phyloP scores from a whole-genome alignment of 2,329 filamentous ascomycete species.

The Claviceps maximensis region DNA sequence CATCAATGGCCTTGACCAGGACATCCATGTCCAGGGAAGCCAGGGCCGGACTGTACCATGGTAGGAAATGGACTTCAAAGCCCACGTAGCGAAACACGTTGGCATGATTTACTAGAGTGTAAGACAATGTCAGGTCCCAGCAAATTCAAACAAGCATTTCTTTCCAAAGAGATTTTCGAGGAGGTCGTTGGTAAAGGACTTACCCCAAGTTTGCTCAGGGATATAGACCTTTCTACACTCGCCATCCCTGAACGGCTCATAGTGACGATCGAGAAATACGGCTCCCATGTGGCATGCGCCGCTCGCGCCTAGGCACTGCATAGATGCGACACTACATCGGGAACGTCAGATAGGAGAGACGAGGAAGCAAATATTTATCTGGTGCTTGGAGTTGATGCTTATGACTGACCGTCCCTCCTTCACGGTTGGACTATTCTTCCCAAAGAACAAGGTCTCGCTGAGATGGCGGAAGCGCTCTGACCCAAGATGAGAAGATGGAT shows the following conservation, averaged over 20 bases:
- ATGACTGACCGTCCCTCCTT: neutral
- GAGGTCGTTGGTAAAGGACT: neutral
- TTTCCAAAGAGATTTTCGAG: too few relatives aligned
- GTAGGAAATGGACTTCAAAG: neutral
- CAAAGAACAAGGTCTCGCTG: neutral
- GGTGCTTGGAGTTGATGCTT: neutral
- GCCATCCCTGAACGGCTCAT: neutral
- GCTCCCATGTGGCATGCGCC: slow-evolving; percentile 1
- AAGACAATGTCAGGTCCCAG: too few relatives aligned
- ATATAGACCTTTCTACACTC: neutral
- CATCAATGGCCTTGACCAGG: neutral
- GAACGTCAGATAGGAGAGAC: neutral
- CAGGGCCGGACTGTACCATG: neutral
- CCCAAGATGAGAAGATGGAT: neutral
- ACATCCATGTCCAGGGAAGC: neutral
- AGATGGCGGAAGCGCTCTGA: neutral
- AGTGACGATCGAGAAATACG: neutral
- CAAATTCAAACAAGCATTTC: too few relatives aligned
- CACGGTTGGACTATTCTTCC: neutral
- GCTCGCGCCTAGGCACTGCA: neutral
- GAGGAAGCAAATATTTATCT: neutral
- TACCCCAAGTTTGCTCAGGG: neutral
- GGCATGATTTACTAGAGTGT: neutral
- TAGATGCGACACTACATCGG: neutral
- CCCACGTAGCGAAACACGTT: neutral